Base-by-base conservation (phyloP, 768 basidiomycete species). In the Calocybe indica region DNA sequence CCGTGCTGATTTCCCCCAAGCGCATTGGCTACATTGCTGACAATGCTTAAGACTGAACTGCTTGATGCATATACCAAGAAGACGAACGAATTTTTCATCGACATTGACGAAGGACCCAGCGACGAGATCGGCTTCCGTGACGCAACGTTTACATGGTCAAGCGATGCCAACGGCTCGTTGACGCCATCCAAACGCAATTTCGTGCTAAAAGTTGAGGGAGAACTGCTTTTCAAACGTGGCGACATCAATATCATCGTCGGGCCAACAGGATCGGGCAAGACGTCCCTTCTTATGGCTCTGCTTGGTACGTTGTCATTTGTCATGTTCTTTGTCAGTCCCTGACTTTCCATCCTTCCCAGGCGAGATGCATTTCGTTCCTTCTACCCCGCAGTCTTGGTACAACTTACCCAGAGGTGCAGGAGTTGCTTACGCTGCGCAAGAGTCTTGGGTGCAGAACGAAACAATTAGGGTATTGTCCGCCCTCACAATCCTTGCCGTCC, bases 361-460 rank as follows among this genome's bases (percentile, higher is more conserved):
- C 32, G 84, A 87, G 62, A 79, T 88, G 80, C 81, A 85, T 58
- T 82, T 79, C 56, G 62, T 74, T 7, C 76, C 74, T 1, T 66
- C 67, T 6, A 60, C 65, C 7, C 68, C 75, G 1, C 73, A 76
- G 37, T 80, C 85, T 0, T 85, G 78, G 75, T 86, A 75, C 62
- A 80, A 78, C 52, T 74, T 92, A 5, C 88, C 89, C 22, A 70
- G 87, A 2, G 67, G 66, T 3, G 73, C 73, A 1, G 88, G 89
- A 5, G 74, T 93, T 35, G 82, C 88, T 2, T 91, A 88, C 59
- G 85, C 85, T 5, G 83, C 85, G 3, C 90, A 94, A 60, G 88
- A 91, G 58, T 81, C 85, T 4, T 94, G 88, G 88, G 82, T 91
- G 2, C 78, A 83, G 61, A 91, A 89, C 53, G 85, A 85, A 49